A percentile compares a stretch with the other conserved stretches of the same genome.
phyloP scores from a whole-genome alignment of 2,329 filamentous ascomycete species.

The Bipolaris bicolor region DNA sequence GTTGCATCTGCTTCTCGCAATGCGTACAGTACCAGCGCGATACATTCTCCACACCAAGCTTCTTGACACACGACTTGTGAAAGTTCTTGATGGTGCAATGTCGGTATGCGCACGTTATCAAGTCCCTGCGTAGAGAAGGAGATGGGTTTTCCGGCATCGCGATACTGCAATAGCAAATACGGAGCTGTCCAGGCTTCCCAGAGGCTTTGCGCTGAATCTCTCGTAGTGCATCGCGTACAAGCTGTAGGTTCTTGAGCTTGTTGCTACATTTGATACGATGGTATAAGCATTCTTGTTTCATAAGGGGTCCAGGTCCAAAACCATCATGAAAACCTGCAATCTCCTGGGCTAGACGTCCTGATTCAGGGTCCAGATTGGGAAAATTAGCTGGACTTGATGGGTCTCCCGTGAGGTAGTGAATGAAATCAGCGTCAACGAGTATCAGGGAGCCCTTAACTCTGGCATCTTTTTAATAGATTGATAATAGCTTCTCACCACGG shows the following conservation, averaged over 20 bases:
- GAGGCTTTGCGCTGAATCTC: conserved; percentile 13
- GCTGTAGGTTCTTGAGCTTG: conserved; percentile 11
- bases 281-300: conserved; percentile 27
- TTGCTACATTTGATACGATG: conserved; percentile 21
- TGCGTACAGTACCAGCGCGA: conserved; percentile 35
- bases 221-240: conserved; percentile 13
- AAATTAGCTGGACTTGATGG: background rate
- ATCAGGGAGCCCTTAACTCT: conserved; percentile 30
- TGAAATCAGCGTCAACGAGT: conserved; percentile 32
- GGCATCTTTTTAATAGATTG: conserved; percentile 20
- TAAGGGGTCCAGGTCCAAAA: conserved; percentile 17
- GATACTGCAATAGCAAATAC: conserved; percentile 32
- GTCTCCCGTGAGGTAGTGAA: conserved; percentile 17
- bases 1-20: conserved; percentile 28
- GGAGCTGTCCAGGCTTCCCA: background rate
- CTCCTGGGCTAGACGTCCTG: conserved; percentile 20
- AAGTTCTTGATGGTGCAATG: conserved; percentile 28
- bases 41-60: conserved; percentile 24
- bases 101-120: conserved; percentile 25
- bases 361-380: conserved; percentile 7
- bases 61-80: conserved; percentile 32
- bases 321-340: conserved; percentile 15
- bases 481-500: conserved; percentile 25
- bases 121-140: background rate
- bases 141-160: background rate